Conservation (phyloP, 495 filamentous ascomycete genomes). For the Penicillium herquei region DNA sequence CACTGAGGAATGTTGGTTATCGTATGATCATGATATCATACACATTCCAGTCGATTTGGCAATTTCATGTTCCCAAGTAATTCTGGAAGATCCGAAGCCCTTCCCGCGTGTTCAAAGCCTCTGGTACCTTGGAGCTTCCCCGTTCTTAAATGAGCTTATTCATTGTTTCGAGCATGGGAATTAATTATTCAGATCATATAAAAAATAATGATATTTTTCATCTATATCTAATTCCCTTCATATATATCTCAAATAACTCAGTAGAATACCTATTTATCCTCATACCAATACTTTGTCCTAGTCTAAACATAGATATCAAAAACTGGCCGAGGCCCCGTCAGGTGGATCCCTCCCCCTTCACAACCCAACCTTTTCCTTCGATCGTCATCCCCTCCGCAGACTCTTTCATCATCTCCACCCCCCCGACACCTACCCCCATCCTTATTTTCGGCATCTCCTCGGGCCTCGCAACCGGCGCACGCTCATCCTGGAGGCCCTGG, state of each 20-base stretch:
- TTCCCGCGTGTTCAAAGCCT: too few relatives aligned
- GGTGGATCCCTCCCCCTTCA: constrained; percentile 19
- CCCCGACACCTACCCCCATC: constrained; percentile 7
- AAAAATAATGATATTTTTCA: neutral
- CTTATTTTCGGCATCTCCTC: constrained; percentile 10
- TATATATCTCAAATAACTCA: neutral
- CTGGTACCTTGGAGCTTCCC: neutral
- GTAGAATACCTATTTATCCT: too few relatives aligned
- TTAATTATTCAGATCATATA: too few relatives aligned
- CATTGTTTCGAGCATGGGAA: neutral
- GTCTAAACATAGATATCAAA: neutral
- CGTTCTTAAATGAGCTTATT: neutral
- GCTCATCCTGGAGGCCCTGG: constrained; percentile 40
- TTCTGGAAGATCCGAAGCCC: neutral
- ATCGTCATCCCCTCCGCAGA: constrained; percentile 30
- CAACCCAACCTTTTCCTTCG: constrained; percentile 8
- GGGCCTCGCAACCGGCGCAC: constrained; percentile 39
- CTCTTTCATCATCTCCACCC: constrained; percentile 12
- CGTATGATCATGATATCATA: neutral
- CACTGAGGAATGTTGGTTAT: neutral
- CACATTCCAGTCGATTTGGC: neutral
- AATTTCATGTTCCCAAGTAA: neutral
- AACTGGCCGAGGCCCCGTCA: constrained; percentile 23
- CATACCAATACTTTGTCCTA: neutral
- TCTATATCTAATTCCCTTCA: neutral